Evolutionary conservation across 2,329 filamentous ascomycete genomes (phyloP), one percentile per base, ranked within the genome.

Genomic region (Fusarium hainanense): DNA sequence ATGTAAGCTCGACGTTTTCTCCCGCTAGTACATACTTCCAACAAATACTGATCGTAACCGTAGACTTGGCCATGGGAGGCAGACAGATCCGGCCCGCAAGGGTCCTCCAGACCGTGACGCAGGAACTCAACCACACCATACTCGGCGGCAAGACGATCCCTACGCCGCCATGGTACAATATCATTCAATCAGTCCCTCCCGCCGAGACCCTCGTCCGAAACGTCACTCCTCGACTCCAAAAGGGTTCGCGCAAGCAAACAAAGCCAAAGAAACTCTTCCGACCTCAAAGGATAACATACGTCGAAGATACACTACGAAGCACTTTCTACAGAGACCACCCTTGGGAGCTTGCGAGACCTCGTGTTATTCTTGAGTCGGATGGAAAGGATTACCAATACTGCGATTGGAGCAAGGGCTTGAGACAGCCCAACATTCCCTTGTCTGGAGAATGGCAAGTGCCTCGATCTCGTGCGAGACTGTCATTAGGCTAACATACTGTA

Each of bases 241-340:
- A 3, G 13, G 18, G 55, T 74, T 27, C 70, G 72, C 6, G 77
- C n/a, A 88, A 85, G 74, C 62, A 73, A 30, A 81, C 82, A 54
- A 84, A 85, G 78, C 85, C 91, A 30, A 93, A 89, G 80, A 89
- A 90, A 73, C 83, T 97, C 74, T 98, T 94, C 84, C 89, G 90
- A 74, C 96, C 96, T 3, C 88, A 94, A 70, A 82, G 84, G 61
- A 90, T 99, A 69, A 83, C 82, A 56, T 98, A 96, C 78, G 88
- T 92, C 64, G 96, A 99, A 79, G 96, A 99, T 81, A 81, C 83
- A 64, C 85, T 99, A 76, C 90, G 96, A 69, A 85, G 82, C 72
- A 88, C 90, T 28, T 99, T 98, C 83, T 99, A 93, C 84, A 89
- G 87, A 76, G 95, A 99, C 79, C 96, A 99, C 79, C 96, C 96